These are phyloP conservation scores for Sporothrix brunneoviolacea DNA, from an alignment of 2,329 filamentous ascomycete species.

Conservation along the genomic window DNA sequence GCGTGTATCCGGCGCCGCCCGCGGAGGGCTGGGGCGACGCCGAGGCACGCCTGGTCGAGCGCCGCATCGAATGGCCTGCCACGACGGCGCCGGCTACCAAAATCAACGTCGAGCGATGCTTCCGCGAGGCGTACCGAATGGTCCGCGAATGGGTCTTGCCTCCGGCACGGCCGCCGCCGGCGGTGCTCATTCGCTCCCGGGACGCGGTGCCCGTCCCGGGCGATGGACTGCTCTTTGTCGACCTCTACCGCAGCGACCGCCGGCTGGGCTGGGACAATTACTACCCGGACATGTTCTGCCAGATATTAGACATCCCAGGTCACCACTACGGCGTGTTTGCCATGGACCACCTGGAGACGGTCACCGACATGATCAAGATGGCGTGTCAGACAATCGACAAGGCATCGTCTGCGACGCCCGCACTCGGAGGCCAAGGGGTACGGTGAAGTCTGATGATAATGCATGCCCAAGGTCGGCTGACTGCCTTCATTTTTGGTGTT, in stretches of 20 bases:
- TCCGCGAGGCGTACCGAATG: conserved; percentile 37
- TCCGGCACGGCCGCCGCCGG: conserved; percentile 29
- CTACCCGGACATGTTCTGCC: conserved; percentile 35
- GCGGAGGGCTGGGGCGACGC: conserved; percentile 9
- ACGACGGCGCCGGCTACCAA: conserved; percentile 25
- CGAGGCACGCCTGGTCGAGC: conserved; percentile 23
- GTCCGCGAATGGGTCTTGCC: conserved; percentile 29
- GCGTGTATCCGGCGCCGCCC: conserved; percentile 29
- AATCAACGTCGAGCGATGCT: conserved; percentile 30
- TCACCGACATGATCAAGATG: conserved; percentile 22
- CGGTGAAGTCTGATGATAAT: not conserved
- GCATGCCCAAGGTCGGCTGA: too few species aligned
- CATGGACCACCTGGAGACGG: conserved; percentile 21
- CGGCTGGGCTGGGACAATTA: conserved; percentile 46
- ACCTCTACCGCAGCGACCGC: conserved; percentile 35
- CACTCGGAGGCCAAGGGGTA: conserved; percentile 19
- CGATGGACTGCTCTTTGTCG: conserved; percentile 29
- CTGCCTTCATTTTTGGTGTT: too few species aligned
- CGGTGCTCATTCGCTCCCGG: conserved; percentile 40
- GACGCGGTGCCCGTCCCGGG: conserved; percentile 31
- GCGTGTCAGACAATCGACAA: conserved; percentile 24
- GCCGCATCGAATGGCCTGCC: conserved; percentile 22
- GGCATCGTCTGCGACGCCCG: conserved; percentile 22
- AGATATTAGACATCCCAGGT: conserved; percentile 42
- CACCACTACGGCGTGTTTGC: conserved; percentile 46